Conservation (phyloP, 306 rosid genomes). For the Begonia fuchsioides region DNA sequence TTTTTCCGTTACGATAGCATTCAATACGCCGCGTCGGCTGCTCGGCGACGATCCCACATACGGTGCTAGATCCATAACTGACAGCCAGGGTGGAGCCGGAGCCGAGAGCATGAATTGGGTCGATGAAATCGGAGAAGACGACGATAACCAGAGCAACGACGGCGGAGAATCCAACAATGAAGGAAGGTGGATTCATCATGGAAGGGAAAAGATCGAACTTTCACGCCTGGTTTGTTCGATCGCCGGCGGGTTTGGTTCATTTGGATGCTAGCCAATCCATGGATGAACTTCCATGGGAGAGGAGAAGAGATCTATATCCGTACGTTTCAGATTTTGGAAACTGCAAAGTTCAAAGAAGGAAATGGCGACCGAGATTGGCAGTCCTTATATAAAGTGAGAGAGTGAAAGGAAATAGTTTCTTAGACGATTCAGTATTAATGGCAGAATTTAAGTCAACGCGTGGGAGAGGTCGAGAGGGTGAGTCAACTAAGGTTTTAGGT, state of each 20-base stretch:
- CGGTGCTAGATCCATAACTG: slow-evolving; percentile 31
- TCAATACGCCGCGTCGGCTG: slow-evolving; percentile 31
- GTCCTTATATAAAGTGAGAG: slow-evolving; percentile 1
- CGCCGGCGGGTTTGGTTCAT: slow-evolving; percentile 39
- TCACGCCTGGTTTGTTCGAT: slow-evolving; percentile 18
- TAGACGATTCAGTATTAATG: too few relatives aligned
- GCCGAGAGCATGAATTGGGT: slow-evolving; percentile 38
- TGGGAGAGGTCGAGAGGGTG: too few relatives aligned
- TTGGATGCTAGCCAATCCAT: slow-evolving; percentile 8
- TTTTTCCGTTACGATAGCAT: slow-evolving; percentile 42
- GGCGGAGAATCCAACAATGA: slow-evolving; percentile 8
- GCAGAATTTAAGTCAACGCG: too few relatives aligned
- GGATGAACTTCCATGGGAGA: neutral
- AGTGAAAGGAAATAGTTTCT: too few relatives aligned
- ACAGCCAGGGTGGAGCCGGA: slow-evolving; percentile 66
- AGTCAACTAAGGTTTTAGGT: too few relatives aligned
- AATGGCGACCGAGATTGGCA: slow-evolving; percentile 8
- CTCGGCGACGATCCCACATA: slow-evolving; percentile 54
- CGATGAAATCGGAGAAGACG: slow-evolving; percentile 5
- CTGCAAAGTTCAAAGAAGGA: neutral
- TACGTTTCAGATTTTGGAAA: neutral
- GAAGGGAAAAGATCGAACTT: slow-evolving; percentile 13
- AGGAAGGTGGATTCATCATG: slow-evolving; percentile 46
- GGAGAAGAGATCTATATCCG: neutral
- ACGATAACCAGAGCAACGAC: slow-evolving; percentile 1